Evolutionary conservation across 306 rosid species (phyloP).

Genomic region (Rubus parviflorus): DNA sequence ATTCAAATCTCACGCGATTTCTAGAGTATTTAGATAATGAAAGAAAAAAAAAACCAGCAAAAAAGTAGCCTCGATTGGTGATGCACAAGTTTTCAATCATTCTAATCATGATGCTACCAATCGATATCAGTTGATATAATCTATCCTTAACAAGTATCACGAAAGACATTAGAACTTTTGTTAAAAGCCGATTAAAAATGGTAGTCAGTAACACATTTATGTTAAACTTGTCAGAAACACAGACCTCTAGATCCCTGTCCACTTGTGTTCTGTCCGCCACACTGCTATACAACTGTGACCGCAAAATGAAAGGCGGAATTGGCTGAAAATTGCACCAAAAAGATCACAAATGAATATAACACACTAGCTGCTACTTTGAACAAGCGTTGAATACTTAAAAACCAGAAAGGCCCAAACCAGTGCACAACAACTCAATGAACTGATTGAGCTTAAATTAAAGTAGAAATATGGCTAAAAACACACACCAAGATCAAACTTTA

Average conservation of each 20-base stretch:
- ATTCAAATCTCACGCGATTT: not conserved
- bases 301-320: conserved; percentile 72
- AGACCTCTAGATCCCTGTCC: conserved; percentile 88
- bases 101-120: not conserved
- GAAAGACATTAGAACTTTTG: not conserved
- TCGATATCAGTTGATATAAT: not conserved
- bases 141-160: not conserved
- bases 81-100: not conserved
- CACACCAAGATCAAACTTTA: not conserved
- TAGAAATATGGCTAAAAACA: not conserved
- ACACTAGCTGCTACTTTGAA: not conserved
- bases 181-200: not conserved
- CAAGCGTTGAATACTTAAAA: not conserved
- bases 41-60: not conserved
- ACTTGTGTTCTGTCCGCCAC: conserved; percentile 86
- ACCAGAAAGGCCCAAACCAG: not conserved
- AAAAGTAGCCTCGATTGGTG: not conserved
- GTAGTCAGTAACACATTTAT: not conserved
- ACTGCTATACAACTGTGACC: conserved; percentile 90
- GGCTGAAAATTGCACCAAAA: conserved; percentile 49
- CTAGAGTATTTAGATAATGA: not conserved
- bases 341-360: not conserved
- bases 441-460: not conserved
- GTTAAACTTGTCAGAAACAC: not conserved
- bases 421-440: conserved; percentile 4